Conservation (phyloP, 2,329 filamentous ascomycete genomes). For the Fusarium fracticaudum region DNA sequence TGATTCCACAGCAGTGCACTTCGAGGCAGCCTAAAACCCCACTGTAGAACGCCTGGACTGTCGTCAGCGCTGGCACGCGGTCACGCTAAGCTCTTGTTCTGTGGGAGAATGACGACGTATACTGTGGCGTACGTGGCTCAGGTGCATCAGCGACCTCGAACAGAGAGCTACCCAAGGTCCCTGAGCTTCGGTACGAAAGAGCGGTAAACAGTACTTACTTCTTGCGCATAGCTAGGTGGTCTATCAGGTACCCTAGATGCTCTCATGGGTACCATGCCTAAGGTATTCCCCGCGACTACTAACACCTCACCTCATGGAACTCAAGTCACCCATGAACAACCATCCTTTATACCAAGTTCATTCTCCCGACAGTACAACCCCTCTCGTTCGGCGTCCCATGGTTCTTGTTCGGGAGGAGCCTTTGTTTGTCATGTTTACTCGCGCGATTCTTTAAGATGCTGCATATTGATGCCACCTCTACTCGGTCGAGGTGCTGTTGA, state of each 20-base stretch:
- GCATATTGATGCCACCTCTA: slow-evolving; percentile 13
- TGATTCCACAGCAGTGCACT: slow-evolving; percentile 31
- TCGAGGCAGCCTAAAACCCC: slow-evolving; percentile 22
- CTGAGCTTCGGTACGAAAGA: slow-evolving; percentile 11
- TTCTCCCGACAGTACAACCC: slow-evolving; percentile 4
- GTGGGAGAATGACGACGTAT: slow-evolving; percentile 35
- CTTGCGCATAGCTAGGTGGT: background rate
- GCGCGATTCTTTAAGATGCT: slow-evolving; percentile 25
- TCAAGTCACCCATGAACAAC: slow-evolving; percentile 28
- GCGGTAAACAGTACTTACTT: slow-evolving; percentile 8
- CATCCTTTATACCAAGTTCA: slow-evolving; percentile 32
- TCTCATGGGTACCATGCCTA: background rate
- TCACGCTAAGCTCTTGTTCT: slow-evolving; percentile 18
- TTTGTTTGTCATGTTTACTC: slow-evolving; percentile 23
- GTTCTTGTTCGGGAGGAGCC: slow-evolving; percentile 11
- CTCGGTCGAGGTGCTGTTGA: slow-evolving; percentile 29
- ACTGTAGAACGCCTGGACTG: slow-evolving; percentile 9
- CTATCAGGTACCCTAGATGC: slow-evolving; percentile 5
- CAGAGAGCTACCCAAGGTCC: background rate
- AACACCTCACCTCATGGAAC: slow-evolving; percentile 25
- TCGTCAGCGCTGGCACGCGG: slow-evolving; percentile 30
- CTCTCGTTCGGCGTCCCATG: slow-evolving; percentile 1
- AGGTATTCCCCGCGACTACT: slow-evolving; percentile 33
- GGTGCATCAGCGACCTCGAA: slow-evolving; percentile 10
- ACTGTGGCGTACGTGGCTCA: slow-evolving; percentile 44